phyloP scores from a whole-genome alignment of 1,284 basidiomycete genomes.

The Sporisorium exsertum region DNA sequence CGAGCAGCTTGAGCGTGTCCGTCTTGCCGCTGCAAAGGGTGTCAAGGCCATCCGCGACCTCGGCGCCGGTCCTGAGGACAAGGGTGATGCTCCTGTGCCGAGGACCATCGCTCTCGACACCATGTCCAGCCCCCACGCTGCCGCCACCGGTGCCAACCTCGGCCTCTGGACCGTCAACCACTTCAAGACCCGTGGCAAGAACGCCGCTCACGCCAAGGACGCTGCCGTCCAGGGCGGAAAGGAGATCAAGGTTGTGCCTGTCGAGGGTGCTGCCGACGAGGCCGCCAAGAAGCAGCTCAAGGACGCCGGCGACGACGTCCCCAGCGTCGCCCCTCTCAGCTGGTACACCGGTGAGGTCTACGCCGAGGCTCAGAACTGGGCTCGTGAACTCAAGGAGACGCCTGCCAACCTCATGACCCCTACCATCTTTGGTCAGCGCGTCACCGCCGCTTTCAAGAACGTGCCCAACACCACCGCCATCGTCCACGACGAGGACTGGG shows the following conservation, averaged over 20 bases:
- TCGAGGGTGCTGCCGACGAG: slow-evolving; percentile 49
- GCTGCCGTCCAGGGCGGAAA: slow-evolving; percentile 60
- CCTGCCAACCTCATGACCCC: slow-evolving; percentile 77
- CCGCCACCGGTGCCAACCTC: slow-evolving; percentile 63
- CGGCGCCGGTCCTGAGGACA: slow-evolving; percentile 47
- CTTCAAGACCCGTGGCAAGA: slow-evolving; percentile 65
- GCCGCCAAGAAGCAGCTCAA: slow-evolving; percentile 60
- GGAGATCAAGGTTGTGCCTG: slow-evolving; percentile 57
- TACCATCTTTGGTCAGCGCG: slow-evolving; percentile 79
- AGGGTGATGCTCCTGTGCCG: slow-evolving; percentile 40
- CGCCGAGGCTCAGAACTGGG: slow-evolving; percentile 84
- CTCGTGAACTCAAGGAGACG: slow-evolving; percentile 85
- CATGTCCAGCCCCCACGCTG: slow-evolving; percentile 63
- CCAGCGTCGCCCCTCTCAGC: slow-evolving; percentile 58
- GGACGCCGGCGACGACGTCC: slow-evolving; percentile 59
- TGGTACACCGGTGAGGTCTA: slow-evolving; percentile 73
- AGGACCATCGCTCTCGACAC: slow-evolving; percentile 59
- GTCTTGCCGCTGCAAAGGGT: slow-evolving; percentile 66
- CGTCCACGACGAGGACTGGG: slow-evolving; percentile 87
- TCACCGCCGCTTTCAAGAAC: slow-evolving; percentile 77
- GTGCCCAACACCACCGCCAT: slow-evolving; percentile 79
- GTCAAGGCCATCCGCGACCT: slow-evolving; percentile 63
- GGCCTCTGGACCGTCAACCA: slow-evolving; percentile 65
- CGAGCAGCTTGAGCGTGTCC: slow-evolving; percentile 62
- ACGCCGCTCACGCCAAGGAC: slow-evolving; percentile 50